Percentiles rank a stretch among this genome's conserved stretches.
These are phyloP conservation scores for Puya raimondii DNA, from an alignment of 176 grass and related monocot species.

Conservation along the genomic window DNA sequence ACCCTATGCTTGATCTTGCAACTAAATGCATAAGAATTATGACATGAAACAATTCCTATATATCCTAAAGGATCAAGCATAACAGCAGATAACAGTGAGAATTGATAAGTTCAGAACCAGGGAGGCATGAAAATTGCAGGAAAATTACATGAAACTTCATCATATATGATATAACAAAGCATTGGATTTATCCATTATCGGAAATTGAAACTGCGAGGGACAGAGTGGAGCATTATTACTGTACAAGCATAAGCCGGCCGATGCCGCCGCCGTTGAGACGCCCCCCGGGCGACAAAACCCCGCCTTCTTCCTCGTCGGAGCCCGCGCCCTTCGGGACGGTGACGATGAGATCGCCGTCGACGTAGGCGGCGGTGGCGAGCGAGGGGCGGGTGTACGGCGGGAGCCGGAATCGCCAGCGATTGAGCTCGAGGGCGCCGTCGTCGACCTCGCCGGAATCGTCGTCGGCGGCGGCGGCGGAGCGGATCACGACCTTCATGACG, in stretches of 20 bases:
- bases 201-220: neutral
- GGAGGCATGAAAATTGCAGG: no score
- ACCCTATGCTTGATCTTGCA: no score
- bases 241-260: conserved; percentile 16
- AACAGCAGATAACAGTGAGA: no score
- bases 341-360: conserved; percentile 75
- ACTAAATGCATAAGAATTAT: no score
- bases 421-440: conserved; percentile 54
- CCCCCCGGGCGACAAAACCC: neutral
- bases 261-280: neutral
- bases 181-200: neutral
- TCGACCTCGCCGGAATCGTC: conserved; percentile 11
- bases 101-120: no score
- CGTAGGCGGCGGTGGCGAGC: conserved; percentile 73
- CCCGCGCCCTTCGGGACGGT: conserved; percentile 57
- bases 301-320: neutral
- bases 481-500: conserved; percentile 74
- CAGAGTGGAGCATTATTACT: conserved; percentile 1
- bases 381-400: conserved; percentile 71
- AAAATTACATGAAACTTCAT: neutral
- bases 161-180: neutral
- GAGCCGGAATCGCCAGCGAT: conserved; percentile 81
- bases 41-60: no score
- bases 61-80: no score
- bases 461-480: conserved; percentile 18